Percentiles rank a stretch among this genome's conserved stretches.
These are phyloP conservation scores for Plasmopara viticola DNA, from an alignment of 352 stramenopile genomes.

Conservation along the genomic window DNA sequence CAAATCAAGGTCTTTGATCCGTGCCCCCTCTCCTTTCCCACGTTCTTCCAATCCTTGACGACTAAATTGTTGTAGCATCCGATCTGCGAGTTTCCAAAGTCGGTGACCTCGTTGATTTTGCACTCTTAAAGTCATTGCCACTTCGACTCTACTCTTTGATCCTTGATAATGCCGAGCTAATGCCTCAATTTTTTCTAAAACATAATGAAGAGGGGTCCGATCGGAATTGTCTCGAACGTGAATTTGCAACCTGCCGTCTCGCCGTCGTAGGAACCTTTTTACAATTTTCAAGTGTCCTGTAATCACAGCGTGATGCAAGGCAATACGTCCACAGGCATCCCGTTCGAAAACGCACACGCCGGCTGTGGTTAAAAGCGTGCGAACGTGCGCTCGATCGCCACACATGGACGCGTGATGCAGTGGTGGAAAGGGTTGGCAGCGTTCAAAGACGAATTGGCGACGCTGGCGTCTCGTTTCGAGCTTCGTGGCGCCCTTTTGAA, in stretches of 20 bases:
- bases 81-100: conserved; percentile 34
- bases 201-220: conserved; percentile 40
- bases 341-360: conserved; percentile 24
- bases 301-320: conserved; percentile 51
- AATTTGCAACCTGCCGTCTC: conserved; percentile 36
- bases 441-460: conserved; percentile 30
- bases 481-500: conserved; percentile 15
- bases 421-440: conserved; percentile 20
- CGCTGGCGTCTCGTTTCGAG: conserved; percentile 9
- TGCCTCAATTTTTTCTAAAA: conserved; percentile 35
- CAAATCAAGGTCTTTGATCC: conserved; percentile 25
- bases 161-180: conserved; percentile 7
- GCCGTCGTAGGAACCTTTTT: conserved; percentile 26
- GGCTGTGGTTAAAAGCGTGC: conserved; percentile 11
- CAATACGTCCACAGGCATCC: conserved; percentile 34
- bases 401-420: conserved; percentile 30
- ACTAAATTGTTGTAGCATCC: conserved; percentile 23
- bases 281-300: conserved; percentile 28
- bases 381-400: conserved; percentile 18
- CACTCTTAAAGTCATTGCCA: conserved; percentile 8
- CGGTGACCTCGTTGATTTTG: conserved; percentile 24
- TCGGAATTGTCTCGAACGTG: conserved; percentile 32
- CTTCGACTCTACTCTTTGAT: no score
- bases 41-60: neutral
- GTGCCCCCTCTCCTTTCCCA: conserved; percentile 3